Conservation (phyloP, 805 yeast genomes). For the Metschnikowia lachancei region DNA sequence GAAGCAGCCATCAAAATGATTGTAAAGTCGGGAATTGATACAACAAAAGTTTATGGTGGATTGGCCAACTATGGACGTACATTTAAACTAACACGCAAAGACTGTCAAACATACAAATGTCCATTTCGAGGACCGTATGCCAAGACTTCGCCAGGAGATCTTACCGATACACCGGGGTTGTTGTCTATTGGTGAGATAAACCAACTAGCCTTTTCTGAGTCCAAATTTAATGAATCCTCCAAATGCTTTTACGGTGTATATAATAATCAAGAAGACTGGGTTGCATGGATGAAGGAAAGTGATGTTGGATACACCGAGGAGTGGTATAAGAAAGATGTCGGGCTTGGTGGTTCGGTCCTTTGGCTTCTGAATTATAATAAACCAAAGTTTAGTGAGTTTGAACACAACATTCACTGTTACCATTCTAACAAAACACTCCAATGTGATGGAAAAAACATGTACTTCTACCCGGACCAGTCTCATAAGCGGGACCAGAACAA, state of each 20-base stretch:
- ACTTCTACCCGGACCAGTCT: too few species aligned
- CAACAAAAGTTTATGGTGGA: slow-evolving; percentile 1
- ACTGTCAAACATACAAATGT: not conserved
- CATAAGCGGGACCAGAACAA: too few species aligned
- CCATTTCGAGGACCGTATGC: not conserved
- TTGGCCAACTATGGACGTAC: not conserved
- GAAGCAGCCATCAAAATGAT: not conserved
- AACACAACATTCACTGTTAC: too few species aligned
- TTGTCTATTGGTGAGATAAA: not conserved
- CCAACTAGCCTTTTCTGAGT: not conserved
- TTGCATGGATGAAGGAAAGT: slow-evolving; percentile 1
- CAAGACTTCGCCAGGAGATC: not conserved
- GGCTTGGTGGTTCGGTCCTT: not conserved
- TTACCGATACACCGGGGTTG: not conserved
- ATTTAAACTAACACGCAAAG: not conserved
- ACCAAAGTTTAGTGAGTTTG: not conserved
- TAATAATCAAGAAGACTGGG: not conserved
- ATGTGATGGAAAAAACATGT: too few species aligned
- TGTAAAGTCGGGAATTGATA: not conserved
- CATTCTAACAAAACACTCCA: too few species aligned
- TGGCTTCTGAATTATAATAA: not conserved
- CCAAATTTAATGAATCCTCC: not conserved
- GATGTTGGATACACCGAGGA: not conserved
- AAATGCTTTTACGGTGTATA: not conserved
- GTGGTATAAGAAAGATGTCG: not conserved